Evolutionary conservation across 2,329 filamentous ascomycete species (phyloP).

Genomic region (Colletotrichum agaves): DNA sequence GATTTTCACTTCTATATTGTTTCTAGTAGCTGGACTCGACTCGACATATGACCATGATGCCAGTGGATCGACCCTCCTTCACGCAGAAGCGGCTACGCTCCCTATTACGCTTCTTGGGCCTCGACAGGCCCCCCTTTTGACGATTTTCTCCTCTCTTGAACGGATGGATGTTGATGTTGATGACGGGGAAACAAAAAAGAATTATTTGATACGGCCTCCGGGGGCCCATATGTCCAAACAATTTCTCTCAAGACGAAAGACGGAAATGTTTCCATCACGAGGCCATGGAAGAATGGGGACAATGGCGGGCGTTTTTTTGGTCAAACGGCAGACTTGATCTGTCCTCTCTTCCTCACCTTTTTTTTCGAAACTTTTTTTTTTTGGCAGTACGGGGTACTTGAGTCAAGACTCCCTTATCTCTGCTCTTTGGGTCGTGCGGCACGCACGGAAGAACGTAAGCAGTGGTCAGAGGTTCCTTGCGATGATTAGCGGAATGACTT

Average conservation of each 20-base stretch:
- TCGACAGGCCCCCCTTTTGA: conserved; percentile 3
- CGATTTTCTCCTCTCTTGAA: conserved; percentile 19
- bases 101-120: conserved; percentile 24
- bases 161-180: conserved; percentile 30
- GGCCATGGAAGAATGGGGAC: conserved; percentile 24
- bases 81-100: conserved; percentile 24
- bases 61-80: conserved; percentile 36
- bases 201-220: conserved; percentile 29
- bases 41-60: conserved; percentile 32
- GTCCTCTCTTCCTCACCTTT: conserved; percentile 8
- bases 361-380: background rate
- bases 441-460: conserved; percentile 1
- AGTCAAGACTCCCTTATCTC: background rate
- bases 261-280: conserved; percentile 33
- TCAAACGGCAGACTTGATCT: conserved; percentile 8
- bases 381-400: no score
- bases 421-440: background rate
- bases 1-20: conserved; percentile 33
- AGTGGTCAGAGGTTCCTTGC: background rate
- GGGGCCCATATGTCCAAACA: conserved; percentile 25
- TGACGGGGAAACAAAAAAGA: conserved; percentile 32
- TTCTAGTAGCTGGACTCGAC: conserved; percentile 37
- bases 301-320: conserved; percentile 31
- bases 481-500: conserved; percentile 28
- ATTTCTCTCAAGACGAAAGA: conserved; percentile 34